Evolutionary conservation across 805 yeast genomes (phyloP).

Genomic region (Candida maesae): DNA sequence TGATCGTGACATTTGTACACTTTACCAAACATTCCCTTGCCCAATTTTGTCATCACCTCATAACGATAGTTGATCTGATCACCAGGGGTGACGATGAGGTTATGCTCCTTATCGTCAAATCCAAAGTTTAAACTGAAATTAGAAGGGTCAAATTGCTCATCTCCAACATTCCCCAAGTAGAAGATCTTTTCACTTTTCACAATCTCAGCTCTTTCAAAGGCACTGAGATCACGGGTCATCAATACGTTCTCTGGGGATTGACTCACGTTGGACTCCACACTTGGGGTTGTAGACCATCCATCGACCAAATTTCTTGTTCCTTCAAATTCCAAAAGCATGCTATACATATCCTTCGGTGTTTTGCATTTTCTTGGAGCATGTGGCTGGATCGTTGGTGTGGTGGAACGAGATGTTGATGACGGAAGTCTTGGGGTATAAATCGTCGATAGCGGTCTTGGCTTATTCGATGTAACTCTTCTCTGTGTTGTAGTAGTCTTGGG

Average conservation of each 20-base stretch:
- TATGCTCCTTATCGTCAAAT: conserved; percentile 66
- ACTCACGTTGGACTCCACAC: not conserved
- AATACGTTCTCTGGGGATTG: conserved; percentile 6
- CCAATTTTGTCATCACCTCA: conserved; percentile 55
- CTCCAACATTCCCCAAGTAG: conserved; percentile 40
- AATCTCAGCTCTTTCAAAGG: conserved; percentile 62
- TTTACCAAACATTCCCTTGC: conserved; percentile 81
- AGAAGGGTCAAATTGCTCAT: conserved; percentile 4
- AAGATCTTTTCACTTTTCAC: conserved; percentile 45
- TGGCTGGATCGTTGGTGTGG: conserved; percentile 2
- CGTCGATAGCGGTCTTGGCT: conserved; percentile 6
- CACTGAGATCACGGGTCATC: conserved; percentile 31
- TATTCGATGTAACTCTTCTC: conserved; percentile 1
- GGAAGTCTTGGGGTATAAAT: conserved; percentile 6
- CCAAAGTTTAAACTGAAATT: conserved; percentile 38
- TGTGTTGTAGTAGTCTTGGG: too few relatives aligned
- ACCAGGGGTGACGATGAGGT: conserved; percentile 48
- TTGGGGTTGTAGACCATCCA: conserved; percentile 4
- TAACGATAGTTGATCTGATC: conserved; percentile 80
- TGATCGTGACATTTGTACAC: conserved; percentile 71
- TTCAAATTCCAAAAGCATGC: conserved; percentile 8
- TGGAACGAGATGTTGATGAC: conserved; percentile 2
- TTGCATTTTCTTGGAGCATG: conserved; percentile 4
- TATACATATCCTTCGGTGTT: conserved; percentile 9
- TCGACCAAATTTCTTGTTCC: conserved; percentile 14